Evolutionary conservation across 495 filamentous ascomycete species (phyloP).

Genomic region (Penicillium waksmanii): DNA sequence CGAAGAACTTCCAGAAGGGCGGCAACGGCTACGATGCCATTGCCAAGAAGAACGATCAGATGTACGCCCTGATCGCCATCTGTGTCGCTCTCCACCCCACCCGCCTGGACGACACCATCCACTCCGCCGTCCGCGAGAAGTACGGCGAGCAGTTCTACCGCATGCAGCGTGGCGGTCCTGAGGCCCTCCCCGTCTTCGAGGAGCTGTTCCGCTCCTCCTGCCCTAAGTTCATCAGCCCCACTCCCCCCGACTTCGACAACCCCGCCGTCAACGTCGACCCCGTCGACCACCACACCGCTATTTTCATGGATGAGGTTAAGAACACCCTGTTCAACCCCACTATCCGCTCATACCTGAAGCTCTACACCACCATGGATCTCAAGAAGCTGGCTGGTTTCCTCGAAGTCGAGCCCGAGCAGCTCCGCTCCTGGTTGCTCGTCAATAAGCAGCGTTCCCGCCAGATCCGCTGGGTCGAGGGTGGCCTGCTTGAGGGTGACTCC

Average conservation of each 20-base stretch:
- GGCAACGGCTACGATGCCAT: constrained; percentile 96
- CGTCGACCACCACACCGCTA: constrained; percentile 91
- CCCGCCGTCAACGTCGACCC: constrained; percentile 93
- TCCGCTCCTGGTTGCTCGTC: constrained; percentile 86
- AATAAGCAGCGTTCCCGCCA: constrained; percentile 99
- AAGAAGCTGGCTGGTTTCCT: constrained; percentile 98
- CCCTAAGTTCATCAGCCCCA: constrained; percentile 99
- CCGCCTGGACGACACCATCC: constrained; percentile 97
- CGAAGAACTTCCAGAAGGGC: constrained; percentile 99
- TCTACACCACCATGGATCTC: constrained; percentile 99
- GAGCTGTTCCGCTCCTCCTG: constrained; percentile 94
- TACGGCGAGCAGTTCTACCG: constrained; percentile 96
- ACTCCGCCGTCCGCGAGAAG: constrained; percentile 96
- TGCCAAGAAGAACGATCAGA: constrained; percentile 99
- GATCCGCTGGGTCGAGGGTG: constrained; percentile 89
- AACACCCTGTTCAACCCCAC: constrained; percentile 94
- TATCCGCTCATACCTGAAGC: constrained; percentile 95
- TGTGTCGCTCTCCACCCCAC: constrained; percentile 97
- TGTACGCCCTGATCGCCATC: constrained; percentile 98
- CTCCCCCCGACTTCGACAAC: constrained; percentile 95
- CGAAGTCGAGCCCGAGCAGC: constrained; percentile 88
- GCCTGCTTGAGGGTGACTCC: constrained; percentile 86
- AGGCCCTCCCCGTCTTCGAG: constrained; percentile 93
- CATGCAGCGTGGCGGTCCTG: constrained; percentile 92
- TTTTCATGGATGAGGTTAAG: constrained; percentile 99